These are phyloP conservation scores for Penicillium sp. DNA, from an alignment of 2,329 filamentous ascomycete species.

Conservation along the genomic window DNA sequence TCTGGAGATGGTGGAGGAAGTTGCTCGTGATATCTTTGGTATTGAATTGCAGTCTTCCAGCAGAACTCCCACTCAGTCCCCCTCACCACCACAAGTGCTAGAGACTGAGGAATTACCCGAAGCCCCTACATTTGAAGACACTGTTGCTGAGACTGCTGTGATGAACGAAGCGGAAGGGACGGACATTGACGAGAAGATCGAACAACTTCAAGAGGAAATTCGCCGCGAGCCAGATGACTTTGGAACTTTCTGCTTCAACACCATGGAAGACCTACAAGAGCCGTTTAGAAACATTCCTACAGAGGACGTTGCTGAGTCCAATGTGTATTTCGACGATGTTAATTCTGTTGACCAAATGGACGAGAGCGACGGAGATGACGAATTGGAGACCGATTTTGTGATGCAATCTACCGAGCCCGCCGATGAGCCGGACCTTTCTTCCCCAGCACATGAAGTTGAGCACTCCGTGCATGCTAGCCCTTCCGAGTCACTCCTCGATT, in stretches of 20 bases:
- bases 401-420: neutral
- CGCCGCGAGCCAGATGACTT: conserved; percentile 17
- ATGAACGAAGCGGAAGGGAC: conserved; percentile 1
- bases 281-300: conserved; percentile 9
- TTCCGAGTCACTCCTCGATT: neutral
- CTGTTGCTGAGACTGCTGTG: neutral
- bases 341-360: neutral
- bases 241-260: conserved; percentile 22
- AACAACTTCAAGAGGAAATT: conserved; percentile 12
- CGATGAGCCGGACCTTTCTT: neutral
- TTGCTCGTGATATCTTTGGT: conserved; percentile 22
- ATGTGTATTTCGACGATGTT: neutral
- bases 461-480: neutral
- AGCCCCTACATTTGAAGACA: neutral
- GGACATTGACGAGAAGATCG: conserved; percentile 10
- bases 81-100: neutral
- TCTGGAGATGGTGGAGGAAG: conserved; percentile 23
- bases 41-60: conserved; percentile 19
- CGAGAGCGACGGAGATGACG: neutral
- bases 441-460: neutral
- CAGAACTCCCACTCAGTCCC: conserved; percentile 5
- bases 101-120: conserved; percentile 5
- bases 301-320: neutral
- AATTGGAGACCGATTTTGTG: neutral
- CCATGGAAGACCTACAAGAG: conserved; percentile 18